Evolutionary conservation across 2,329 filamentous ascomycete genomes (phyloP), one percentile per base, ranked within the genome.

Genomic region (Mycosphaerella arachidis): DNA sequence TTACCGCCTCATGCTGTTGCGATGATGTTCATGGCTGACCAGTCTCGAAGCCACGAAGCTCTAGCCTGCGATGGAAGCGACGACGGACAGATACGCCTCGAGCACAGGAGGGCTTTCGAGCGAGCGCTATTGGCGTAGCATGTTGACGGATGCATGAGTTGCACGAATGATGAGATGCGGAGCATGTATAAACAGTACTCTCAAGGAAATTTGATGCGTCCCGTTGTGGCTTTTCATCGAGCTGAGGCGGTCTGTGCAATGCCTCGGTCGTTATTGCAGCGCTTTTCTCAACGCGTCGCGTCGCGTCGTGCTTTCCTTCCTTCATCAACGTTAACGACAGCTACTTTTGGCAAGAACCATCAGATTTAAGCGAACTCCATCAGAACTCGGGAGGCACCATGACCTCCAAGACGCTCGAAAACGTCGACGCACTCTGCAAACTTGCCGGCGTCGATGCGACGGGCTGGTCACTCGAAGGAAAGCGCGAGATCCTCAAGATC

Each of bases 31-130:
- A 33, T 18, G 33, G 52, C 30, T 35, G 5, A 30, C 6, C 18
- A n/a, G 8, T 6, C 27, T 9, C 24, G 30, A 2, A 45, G 40
- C 37, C 48, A 13, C 27, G 50, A 52, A 10, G 20, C 13, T 40
- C 48, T 13, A 46, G 12, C 10, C 30, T 33, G n/a, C 31, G 30
- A 10, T 31, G 31, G 37, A 52, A 40, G 43, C 3, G 24, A 35
- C 3, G 46, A 29, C 24, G 16, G 24, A 57, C 48, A 31, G 40
- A 24, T 53, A 43, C 54, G 58, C 16, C 55, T 55, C 55, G 37
- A 55, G 33, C 54, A 57, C 12, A 53, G 37, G 30, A 54, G 27
- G 50, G 56, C 16, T 53, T 53, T 16, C 40, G n/a, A n/a, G 3
- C 8, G 13, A n/a, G 40, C 40, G 40, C 40, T 16, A 5, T n/a